Evolutionary conservation across 1,284 basidiomycete genomes (phyloP), one percentile per base, ranked within the genome.

Genomic region (Volvariella volvacea): DNA sequence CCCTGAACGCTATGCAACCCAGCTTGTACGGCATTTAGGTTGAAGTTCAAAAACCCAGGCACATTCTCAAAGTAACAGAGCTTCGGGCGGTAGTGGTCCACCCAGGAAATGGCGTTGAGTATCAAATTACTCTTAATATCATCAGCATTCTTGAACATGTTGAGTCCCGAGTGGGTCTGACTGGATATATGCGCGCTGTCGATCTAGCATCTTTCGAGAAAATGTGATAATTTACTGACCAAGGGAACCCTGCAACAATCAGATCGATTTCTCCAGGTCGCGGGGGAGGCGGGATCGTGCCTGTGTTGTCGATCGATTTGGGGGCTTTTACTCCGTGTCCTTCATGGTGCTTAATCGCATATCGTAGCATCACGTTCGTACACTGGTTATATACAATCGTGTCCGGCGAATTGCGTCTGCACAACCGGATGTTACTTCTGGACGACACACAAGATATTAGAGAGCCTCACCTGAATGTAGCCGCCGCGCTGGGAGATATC

Each of bases 31-130:
- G 76, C 67, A 45, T 74, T 72, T 15, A 88, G 70, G 9, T 64
- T 71, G 51, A 70, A 82, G 10, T 56, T 60, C 1, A 85, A 53
- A 53, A 88, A 87, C 0, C 85, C 86, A 0, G 74, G 66, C 9
- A 88, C 85, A 52, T 88, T 88, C 58, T 88, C 85, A 38, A 88
- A 76, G 50, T 80, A 70, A 48, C 74, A 76, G 44, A 74, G 76
- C n/a, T 66, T 63, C 0, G 87, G 84, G 22, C 62, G 59, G 20
- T 80, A 62, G 41, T 73, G 71, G 49, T 88, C 83, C 1, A 88
- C 66, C 56, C 68, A 83, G 1, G 84, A 81, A 3, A 87, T 61
- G 0, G 78, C 64, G 1, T 70, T 78, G 9, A 81, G 60, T 32
- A 81, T 72, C 1, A 81, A 55, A 49, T 73, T 77, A 47, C 71